Evolutionary conservation across 345 rosid genomes (phyloP).

Genomic region (Clarkia xantiana): DNA sequence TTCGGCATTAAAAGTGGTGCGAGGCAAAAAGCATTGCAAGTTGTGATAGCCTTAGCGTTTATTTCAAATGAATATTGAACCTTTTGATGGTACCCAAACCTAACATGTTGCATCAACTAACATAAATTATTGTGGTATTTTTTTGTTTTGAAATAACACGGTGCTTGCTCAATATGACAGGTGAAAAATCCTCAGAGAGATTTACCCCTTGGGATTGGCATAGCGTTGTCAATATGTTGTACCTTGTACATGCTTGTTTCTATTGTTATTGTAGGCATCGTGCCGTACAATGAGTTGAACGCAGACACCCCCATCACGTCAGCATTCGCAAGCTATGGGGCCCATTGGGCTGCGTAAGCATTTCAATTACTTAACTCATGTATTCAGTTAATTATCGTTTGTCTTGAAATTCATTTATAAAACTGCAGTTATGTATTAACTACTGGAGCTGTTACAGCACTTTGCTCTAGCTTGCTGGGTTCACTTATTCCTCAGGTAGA

Average conservation of each 20-base stretch:
- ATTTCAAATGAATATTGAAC: too few relatives aligned
- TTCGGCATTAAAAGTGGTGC: too few relatives aligned
- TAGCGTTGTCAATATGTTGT: slow-evolving; percentile 76
- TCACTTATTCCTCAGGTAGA: slow-evolving; percentile 91
- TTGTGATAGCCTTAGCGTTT: too few relatives aligned
- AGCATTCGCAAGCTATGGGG: slow-evolving; percentile 74
- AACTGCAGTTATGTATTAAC: slow-evolving; percentile 61
- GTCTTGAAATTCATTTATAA: too few relatives aligned
- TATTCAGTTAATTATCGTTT: too few relatives aligned
- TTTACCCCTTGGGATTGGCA: slow-evolving; percentile 86
- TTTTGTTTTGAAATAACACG: too few relatives aligned
- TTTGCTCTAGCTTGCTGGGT: slow-evolving; percentile 89
- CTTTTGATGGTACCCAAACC: too few relatives aligned
- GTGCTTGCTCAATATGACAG: slow-evolving; percentile 23
- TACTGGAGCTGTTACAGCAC: slow-evolving; percentile 86
- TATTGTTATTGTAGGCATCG: slow-evolving; percentile 75
- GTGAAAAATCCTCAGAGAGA: slow-evolving; percentile 94
- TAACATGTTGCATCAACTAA: too few relatives aligned
- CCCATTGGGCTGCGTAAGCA: slow-evolving; percentile 97
- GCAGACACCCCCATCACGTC: slow-evolving; percentile 98
- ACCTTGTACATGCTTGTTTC: slow-evolving; percentile 89
- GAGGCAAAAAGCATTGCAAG: too few relatives aligned
- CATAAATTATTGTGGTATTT: too few relatives aligned
- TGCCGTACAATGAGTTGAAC: slow-evolving; percentile 86
- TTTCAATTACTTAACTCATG: neutral